Evolutionary conservation across 768 basidiomycete species (phyloP), one percentile per base, ranked within the genome.

Genomic region (Tylopilus sp.): DNA sequence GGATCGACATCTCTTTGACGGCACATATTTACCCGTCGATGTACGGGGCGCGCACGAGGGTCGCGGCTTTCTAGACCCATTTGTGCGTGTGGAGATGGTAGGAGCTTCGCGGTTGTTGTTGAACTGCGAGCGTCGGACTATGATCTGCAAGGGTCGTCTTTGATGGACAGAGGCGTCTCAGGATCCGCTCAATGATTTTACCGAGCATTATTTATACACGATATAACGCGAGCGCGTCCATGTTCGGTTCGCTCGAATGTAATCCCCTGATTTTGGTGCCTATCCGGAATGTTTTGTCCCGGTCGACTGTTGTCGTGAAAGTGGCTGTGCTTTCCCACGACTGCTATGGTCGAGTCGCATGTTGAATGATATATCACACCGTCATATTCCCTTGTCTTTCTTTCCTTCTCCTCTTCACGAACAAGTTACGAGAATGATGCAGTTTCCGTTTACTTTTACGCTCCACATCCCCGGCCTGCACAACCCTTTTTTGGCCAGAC

Each of bases 381-480:
- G 19, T 36, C 6, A 19, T 17, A 16, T 34, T 4, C 14, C 10
- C 33, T 34, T 9, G 41, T 26, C 26, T 46, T 13, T 26, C n/a
- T 26, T 31, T 41, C 1, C 33, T 26, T 48, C 38, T 22, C 45
- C 21, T 10, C 29, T 51, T 68, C 52, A 68, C 58, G 66, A 68
- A 50, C 50, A n/a, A 53, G 44, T 54, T 29, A 66, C 67, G 65
- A 66, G 58, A 36, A 50, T 51, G 7, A 79, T 81, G 78, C 66
- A 74, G 4, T 89, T 88, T 61, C 80, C 86, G 13, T 90, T 90
- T 65, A 87, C 86, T 46, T 90, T 90, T 74, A 80, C 68, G 16
- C 76, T 89, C 54, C 66, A 76, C 31, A 80, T 86, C 13, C 84
- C 87, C 6, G 86, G 85, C 7, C 63, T 87, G 48, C 67, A 75